Conservation (phyloP, 257 asterid genomes). For the Nicotiana obtusifolia region DNA sequence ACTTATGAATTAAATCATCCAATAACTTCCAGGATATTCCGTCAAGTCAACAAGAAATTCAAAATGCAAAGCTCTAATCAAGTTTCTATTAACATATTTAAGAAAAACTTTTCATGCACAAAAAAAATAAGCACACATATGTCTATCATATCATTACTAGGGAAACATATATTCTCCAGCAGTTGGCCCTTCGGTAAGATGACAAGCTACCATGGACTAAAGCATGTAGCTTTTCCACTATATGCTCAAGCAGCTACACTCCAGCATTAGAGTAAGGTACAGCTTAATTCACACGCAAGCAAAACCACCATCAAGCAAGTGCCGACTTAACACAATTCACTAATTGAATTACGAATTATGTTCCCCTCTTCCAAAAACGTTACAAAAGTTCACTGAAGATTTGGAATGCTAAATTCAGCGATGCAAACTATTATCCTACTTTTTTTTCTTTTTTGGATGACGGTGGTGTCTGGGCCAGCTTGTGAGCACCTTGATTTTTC, state of each 20-base stretch:
- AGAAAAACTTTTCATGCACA: background rate
- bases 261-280: background rate
- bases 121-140: background rate
- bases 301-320: background rate
- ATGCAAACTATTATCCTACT: background rate
- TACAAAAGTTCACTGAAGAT: background rate
- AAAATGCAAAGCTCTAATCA: constrained; percentile 4
- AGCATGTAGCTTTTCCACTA: background rate
- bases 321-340: background rate
- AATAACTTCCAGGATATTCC: background rate
- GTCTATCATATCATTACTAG: background rate
- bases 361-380: background rate
- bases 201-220: background rate
- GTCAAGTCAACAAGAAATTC: constrained; percentile 1
- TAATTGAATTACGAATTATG: background rate
- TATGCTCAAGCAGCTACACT: background rate
- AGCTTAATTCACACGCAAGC: too few species aligned
- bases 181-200: background rate
- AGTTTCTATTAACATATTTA: background rate
- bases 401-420: background rate
- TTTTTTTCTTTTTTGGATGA: background rate
- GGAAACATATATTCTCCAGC: background rate
- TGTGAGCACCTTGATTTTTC: too few species aligned
- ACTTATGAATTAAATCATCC: background rate
- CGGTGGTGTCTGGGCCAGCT: too few species aligned